Evolutionary conservation across 805 yeast species (phyloP).

Genomic region (Jamesozyma spencerorum): DNA sequence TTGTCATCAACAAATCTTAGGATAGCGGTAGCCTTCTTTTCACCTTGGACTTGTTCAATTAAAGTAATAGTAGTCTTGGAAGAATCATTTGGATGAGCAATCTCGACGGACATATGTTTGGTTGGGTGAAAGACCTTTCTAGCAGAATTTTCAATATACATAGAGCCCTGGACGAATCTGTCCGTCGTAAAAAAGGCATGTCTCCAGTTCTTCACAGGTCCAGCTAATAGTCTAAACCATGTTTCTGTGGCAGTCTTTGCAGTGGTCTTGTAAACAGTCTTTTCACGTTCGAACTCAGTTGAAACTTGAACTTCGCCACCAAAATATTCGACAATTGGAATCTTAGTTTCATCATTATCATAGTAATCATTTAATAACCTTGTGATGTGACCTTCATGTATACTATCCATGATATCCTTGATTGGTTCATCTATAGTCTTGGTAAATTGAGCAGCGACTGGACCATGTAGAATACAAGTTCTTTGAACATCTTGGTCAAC

Average conservation of each 20-base stretch:
- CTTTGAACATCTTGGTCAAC: conserved; percentile 93
- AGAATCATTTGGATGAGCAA: conserved; percentile 43
- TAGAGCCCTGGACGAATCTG: conserved; percentile 76
- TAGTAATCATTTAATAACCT: conserved; percentile 62
- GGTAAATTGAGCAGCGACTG: conserved; percentile 93
- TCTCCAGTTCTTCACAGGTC: conserved; percentile 74
- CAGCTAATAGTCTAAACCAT: conserved; percentile 82
- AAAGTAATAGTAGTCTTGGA: conserved; percentile 54
- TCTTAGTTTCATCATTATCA: conserved; percentile 54
- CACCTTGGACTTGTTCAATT: conserved; percentile 66
- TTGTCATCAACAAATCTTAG: conserved; percentile 43
- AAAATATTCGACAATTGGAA: conserved; percentile 86
- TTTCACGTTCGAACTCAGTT: conserved; percentile 28
- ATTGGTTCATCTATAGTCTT: conserved; percentile 86
- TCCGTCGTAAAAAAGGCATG: conserved; percentile 76
- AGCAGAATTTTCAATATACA: conserved; percentile 71
- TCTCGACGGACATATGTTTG: conserved; percentile 51
- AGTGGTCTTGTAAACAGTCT: conserved; percentile 34
- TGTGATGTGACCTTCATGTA: conserved; percentile 83
- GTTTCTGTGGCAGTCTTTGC: conserved; percentile 31
- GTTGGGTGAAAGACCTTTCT: conserved; percentile 73
- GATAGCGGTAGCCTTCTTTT: conserved; percentile 53
- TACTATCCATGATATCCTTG: conserved; percentile 74
- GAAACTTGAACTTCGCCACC: conserved; percentile 53
- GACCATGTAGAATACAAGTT: conserved; percentile 98